Evolutionary conservation across 371 early-diverging fungal species (phyloP).

Genomic region (Chytridium lagenaria): DNA sequence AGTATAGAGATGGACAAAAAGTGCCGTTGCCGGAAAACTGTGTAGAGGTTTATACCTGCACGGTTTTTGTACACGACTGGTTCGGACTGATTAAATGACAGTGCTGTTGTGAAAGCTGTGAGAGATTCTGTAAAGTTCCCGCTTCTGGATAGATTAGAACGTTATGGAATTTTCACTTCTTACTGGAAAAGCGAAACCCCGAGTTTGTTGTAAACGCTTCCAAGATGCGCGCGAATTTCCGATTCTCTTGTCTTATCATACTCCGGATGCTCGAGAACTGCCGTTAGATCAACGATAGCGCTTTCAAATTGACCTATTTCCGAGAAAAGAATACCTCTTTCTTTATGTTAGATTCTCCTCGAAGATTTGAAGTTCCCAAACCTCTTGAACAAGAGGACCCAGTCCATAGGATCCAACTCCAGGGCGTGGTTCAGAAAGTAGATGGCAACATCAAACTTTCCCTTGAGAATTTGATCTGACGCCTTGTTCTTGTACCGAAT

Average conservation of each 20-base stretch:
- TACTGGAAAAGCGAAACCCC: conserved; percentile 42
- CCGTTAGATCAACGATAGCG: conserved; percentile 46
- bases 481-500: conserved; percentile 52
- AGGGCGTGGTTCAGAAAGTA: conserved; percentile 51
- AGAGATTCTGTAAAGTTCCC: conserved; percentile 29
- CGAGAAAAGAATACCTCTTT: conserved; percentile 45
- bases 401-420: conserved; percentile 51
- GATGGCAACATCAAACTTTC: conserved; percentile 40
- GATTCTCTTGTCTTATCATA: conserved; percentile 32
- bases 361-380: conserved; percentile 1
- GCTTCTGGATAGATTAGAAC: conserved; percentile 13
- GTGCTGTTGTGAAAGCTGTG: conserved; percentile 35
- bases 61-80: conserved; percentile 45
- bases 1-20: no score
- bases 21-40: no score
- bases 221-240: conserved; percentile 43
- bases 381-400: conserved; percentile 43
- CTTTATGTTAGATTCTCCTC: not conserved
- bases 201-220: conserved; percentile 46
- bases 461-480: conserved; percentile 43
- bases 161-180: not conserved
- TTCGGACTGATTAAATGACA: conserved; percentile 35
- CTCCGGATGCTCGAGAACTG: conserved; percentile 33
- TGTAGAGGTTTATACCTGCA: conserved; percentile 45
- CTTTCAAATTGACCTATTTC: conserved; percentile 50